Evolutionary conservation across 805 yeast species (phyloP), one percentile per base, ranked within the genome.

Genomic region (Novakomyces olei): DNA sequence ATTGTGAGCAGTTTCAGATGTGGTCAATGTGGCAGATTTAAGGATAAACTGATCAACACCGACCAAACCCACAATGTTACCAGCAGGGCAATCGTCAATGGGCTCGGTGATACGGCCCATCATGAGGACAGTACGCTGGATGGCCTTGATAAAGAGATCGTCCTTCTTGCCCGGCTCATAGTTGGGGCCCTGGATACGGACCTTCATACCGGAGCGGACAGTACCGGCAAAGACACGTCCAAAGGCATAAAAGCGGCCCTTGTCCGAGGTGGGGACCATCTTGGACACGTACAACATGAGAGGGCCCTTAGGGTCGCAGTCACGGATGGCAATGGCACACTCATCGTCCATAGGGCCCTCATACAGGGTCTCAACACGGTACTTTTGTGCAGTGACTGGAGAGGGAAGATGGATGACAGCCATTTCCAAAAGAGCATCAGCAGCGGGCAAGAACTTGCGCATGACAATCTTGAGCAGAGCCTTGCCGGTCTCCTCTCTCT

Each of bases 221-320:
- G 96, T 85, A 81, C 98, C 98, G 51, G 96, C 78, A 70, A 85
- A 85, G 60, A 85, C 96, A 73, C 98, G 88, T 66, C 98, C 98
- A 69, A 85, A 88, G 58, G 98, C 98, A 76, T 81, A 85, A 92
- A 85, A 85, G 70, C 98, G 81, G 74, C 98, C 98, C 72, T 85
- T 88, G 66, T 85, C 98, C 51, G 96, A 85, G 60, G 98, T 85
- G 65, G 98, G 98, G 50, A 85, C 96, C 98, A 85, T 85, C 93
- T 85, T 85, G 66, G 96, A 88, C 57, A 85, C 88, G 81, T 85
- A 85, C 58, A 85, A 72, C 98, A 85, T 85, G 58, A 85, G 76
- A 59, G 85, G 96, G 53, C 92, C 93, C 55, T 63, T 74, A 57
- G 96, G 93, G 68, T 85, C 95, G 76, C 98, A 85, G 73, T 77